These are phyloP conservation scores for Mortierella sp. DNA, from an alignment of 371 early-diverging fungal genomes.

Conservation along the genomic window DNA sequence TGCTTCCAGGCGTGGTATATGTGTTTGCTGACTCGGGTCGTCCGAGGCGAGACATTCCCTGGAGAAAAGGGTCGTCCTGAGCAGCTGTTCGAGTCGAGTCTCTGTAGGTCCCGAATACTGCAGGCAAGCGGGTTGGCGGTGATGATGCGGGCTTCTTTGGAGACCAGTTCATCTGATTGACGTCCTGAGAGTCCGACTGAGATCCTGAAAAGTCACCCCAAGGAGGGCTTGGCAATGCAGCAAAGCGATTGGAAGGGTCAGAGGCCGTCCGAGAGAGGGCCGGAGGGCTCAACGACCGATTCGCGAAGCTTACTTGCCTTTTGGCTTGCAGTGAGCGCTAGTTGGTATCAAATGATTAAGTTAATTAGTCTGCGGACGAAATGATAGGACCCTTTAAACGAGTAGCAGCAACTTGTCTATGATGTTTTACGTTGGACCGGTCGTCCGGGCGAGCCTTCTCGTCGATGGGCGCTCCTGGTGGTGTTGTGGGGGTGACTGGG, in stretches of 20 bases:
- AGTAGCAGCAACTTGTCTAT: neutral
- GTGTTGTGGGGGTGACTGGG: neutral
- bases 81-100: conserved; percentile 10
- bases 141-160: conserved; percentile 22
- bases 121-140: conserved; percentile 2
- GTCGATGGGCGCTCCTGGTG: neutral
- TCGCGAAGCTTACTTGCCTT: neutral
- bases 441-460: neutral
- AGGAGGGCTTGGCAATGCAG: neutral
- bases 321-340: neutral
- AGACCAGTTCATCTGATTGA: conserved; percentile 45
- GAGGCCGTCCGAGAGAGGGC: conserved; percentile 11
- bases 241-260: neutral
- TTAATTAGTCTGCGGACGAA: too few species aligned
- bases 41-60: neutral
- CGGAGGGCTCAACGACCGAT: neutral
- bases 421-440: conserved; percentile 10
- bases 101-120: conserved; percentile 49
- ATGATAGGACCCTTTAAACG: neutral
- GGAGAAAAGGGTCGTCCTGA: conserved; percentile 11
- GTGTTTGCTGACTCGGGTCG: neutral
- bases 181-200: conserved; percentile 30
- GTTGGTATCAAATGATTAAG: neutral
- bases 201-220: conserved; percentile 9
- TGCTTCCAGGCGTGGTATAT: neutral